Conservation (phyloP, 192 early-diverging fungal species). For the Podila epigama region DNA sequence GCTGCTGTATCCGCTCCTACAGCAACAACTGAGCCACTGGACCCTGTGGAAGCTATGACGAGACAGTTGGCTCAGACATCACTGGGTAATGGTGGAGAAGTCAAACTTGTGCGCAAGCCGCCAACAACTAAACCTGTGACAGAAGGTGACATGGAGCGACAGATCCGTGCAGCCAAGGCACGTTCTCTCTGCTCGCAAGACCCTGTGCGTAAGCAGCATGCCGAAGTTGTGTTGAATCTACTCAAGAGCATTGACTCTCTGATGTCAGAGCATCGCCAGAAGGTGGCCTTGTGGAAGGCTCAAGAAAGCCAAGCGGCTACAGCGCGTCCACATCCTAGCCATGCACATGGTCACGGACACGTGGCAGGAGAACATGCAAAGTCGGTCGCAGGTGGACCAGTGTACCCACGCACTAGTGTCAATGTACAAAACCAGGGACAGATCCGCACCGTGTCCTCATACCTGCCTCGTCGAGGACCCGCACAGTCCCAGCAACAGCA, state of each 20-base stretch:
- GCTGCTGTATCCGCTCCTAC: conserved; percentile 15
- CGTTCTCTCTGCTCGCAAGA: conserved; percentile 27
- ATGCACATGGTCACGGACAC: background rate
- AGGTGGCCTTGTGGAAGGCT: conserved; percentile 15
- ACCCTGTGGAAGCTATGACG: conserved; percentile 43
- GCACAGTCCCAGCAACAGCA: conserved; percentile 26
- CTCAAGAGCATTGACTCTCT: conserved; percentile 36
- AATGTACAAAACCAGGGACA: conserved; percentile 37
- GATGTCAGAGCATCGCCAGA: conserved; percentile 26
- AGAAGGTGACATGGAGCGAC: conserved; percentile 27
- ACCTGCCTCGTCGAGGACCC: conserved; percentile 26
- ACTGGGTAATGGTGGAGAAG: background rate
- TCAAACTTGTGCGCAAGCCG: conserved; percentile 3
- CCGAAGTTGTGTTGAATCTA: conserved; percentile 26
- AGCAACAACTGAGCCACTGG: conserved; percentile 14
- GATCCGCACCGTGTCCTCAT: conserved; percentile 44
- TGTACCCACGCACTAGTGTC: conserved; percentile 22
- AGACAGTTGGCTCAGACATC: conserved; percentile 25
- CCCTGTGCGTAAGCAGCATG: conserved; percentile 36
- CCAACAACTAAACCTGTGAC: conserved; percentile 24
- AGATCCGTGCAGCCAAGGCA: conserved; percentile 38
- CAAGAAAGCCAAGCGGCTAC: conserved; percentile 2
- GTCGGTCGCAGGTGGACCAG: background rate
- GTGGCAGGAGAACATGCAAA: background rate
- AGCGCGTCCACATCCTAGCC: background rate